Conservation (phyloP, 148 eudicot genomes). For the Selenicereus undatus region DNA sequence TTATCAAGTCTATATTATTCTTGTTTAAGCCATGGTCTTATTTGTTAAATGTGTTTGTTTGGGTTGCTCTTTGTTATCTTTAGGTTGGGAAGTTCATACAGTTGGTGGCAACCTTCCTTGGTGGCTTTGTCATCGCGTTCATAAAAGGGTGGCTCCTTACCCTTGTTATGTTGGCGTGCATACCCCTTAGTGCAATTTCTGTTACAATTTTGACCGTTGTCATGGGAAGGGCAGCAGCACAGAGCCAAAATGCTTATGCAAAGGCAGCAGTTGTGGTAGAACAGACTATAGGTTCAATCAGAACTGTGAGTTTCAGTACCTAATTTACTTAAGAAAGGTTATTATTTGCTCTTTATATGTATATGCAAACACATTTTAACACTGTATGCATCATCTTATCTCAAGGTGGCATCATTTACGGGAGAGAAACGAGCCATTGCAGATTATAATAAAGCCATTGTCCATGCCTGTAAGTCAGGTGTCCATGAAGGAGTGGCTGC, state of each 20-base stretch:
- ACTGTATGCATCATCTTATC: neutral
- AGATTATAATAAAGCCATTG: neutral
- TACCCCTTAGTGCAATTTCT: constrained; percentile 38
- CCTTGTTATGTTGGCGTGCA: constrained; percentile 41
- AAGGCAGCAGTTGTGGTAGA: constrained; percentile 46
- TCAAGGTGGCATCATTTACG: neutral
- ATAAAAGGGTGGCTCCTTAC: constrained; percentile 51
- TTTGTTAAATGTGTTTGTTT: neutral
- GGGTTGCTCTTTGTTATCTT: neutral
- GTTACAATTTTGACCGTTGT: constrained; percentile 30
- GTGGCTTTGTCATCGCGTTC: constrained; percentile 47
- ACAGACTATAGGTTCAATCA: constrained; percentile 48
- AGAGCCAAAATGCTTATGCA: constrained; percentile 42
- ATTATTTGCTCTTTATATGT: neutral
- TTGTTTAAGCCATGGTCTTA: neutral
- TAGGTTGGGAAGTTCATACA: constrained; percentile 51
- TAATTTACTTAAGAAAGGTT: neutral
- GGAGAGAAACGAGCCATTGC: constrained; percentile 2
- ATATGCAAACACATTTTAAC: neutral
- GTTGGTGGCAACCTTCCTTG: constrained; percentile 38
- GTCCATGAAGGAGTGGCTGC: constrained; percentile 6
- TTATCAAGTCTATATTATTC: neutral
- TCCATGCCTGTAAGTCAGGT: neutral
- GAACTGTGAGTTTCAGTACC: constrained; percentile 35
- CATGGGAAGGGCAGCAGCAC: constrained; percentile 31